Conservation (phyloP, 129 eudicot genomes). For the Daucus carota region DNA sequence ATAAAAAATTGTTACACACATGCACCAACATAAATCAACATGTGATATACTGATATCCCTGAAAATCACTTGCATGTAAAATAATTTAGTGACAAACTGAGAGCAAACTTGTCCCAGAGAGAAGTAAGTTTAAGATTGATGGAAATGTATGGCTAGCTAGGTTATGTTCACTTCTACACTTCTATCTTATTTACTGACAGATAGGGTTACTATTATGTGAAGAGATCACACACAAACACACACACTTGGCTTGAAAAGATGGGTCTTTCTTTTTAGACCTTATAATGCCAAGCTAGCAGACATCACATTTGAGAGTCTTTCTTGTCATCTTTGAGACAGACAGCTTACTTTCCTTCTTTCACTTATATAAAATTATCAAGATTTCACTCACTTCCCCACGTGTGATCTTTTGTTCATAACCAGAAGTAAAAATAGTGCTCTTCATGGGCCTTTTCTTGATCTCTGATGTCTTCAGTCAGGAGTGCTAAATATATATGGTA, state of each 20-base stretch:
- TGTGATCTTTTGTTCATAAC: slow-evolving; percentile 5
- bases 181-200: background rate
- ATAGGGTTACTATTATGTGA: slow-evolving; percentile 1
- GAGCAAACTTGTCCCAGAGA: background rate
- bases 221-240: background rate
- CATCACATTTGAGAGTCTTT: slow-evolving; percentile 12
- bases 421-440: background rate
- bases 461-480: background rate
- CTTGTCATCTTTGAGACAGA: slow-evolving; percentile 18
- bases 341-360: slow-evolving; percentile 14
- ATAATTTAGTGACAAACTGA: background rate
- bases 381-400: slow-evolving; percentile 14
- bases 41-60: background rate
- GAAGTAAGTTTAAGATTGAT: background rate
- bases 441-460: background rate
- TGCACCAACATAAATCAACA: background rate
- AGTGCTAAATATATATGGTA: background rate
- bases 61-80: background rate
- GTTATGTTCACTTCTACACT: slow-evolving; percentile 4
- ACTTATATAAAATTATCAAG: background rate
- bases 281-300: slow-evolving; percentile 16
- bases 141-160: background rate
- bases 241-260: background rate
- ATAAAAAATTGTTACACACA: no score
- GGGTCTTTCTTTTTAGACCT: slow-evolving; percentile 1